Evolutionary conservation across 2,329 filamentous ascomycete species (phyloP).

Genomic region (Aspergillus sp.): DNA sequence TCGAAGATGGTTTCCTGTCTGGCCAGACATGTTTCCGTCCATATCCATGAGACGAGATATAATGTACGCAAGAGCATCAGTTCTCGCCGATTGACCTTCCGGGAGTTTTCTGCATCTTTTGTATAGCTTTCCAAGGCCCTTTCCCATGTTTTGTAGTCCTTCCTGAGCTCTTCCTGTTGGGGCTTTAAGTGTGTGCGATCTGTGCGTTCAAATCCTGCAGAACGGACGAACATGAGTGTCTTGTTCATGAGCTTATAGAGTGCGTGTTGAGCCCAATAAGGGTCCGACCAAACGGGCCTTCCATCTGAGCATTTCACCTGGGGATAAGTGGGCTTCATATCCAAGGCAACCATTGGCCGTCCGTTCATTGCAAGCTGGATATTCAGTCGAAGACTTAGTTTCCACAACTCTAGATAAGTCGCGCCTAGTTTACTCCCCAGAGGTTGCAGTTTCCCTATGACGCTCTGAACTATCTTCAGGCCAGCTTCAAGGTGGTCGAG

Average conservation of each 20-base stretch:
- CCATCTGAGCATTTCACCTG: conserved; percentile 2
- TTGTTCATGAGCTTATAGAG: conserved; percentile 20
- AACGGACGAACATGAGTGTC: conserved; percentile 15
- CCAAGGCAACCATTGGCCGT: conserved; percentile 10
- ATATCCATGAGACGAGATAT: conserved; percentile 16
- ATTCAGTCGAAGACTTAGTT: conserved; percentile 23
- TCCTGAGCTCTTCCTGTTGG: not conserved
- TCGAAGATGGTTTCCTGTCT: conserved; percentile 16
- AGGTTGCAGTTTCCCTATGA: not conserved
- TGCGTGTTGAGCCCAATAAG: conserved; percentile 16
- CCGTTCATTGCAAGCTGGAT: conserved; percentile 26
- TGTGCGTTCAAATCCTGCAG: conserved; percentile 9
- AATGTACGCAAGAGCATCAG: conserved; percentile 20
- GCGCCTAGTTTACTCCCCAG: not conserved
- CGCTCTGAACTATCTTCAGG: conserved; percentile 19
- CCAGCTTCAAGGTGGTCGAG: conserved; percentile 26
- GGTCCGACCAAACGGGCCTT: not conserved
- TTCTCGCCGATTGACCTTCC: conserved; percentile 14
- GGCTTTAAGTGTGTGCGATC: conserved; percentile 3
- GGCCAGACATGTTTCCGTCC: conserved; percentile 12
- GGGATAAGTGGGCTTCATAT: not conserved
- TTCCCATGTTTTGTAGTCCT: conserved; percentile 15
- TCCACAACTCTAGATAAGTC: conserved; percentile 24
- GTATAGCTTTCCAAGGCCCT: conserved; percentile 14
- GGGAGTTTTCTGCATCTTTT: conserved; percentile 4